Evolutionary conservation across 2,329 filamentous ascomycete species (phyloP).

Genomic region (Aspergillus melleus): DNA sequence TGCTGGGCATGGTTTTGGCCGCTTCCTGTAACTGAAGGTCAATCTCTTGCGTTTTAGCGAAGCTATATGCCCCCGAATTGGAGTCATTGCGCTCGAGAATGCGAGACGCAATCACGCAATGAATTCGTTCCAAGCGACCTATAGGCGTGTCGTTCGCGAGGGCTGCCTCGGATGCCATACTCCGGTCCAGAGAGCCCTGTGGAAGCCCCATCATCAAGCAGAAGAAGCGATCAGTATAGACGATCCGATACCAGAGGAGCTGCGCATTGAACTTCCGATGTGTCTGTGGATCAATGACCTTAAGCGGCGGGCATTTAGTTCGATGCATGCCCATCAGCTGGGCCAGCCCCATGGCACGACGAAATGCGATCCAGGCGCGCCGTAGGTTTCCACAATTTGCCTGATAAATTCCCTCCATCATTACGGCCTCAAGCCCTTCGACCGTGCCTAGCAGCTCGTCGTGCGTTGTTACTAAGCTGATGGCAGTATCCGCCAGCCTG

Average conservation of each 20-base stretch:
- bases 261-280: conserved; percentile 13
- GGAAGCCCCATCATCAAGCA: conserved; percentile 45
- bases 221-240: conserved; percentile 40
- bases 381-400: conserved; percentile 43
- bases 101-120: conserved; percentile 44
- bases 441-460: conserved; percentile 40
- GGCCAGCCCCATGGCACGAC: conserved; percentile 42
- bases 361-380: conserved; percentile 38
- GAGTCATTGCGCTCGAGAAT: conserved; percentile 29
- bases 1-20: no score
- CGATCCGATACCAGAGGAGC: conserved; percentile 42
- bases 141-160: conserved; percentile 35
- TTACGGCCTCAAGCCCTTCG: conserved; percentile 46
- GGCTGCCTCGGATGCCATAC: conserved; percentile 50
- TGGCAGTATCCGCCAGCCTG: conserved; percentile 31
- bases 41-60: conserved; percentile 30
- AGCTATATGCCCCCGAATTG: conserved; percentile 32
- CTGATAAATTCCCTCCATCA: conserved; percentile 44
- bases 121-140: conserved; percentile 49
- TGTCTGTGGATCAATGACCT: conserved; percentile 6
- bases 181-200: conserved; percentile 25
- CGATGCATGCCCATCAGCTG: conserved; percentile 47
- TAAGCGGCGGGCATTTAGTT: conserved; percentile 17
- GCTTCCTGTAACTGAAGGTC: no score
- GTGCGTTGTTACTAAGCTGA: conserved; percentile 35